Evolutionary conservation across 164 flowering plant genomes (phyloP).

Genomic region (Cinnamomum chago): DNA sequence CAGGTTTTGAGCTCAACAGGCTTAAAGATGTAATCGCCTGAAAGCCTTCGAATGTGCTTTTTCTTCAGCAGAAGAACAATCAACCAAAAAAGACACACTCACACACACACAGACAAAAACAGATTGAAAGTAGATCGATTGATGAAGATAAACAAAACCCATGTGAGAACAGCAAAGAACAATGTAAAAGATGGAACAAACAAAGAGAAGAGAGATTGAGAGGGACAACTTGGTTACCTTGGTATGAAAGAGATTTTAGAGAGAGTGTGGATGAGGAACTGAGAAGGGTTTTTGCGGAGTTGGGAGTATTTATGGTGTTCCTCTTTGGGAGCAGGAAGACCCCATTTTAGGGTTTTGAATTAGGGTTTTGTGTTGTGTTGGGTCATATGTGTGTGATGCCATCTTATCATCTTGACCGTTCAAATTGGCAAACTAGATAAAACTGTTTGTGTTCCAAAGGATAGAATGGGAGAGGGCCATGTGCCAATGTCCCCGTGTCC

Average conservation of each 20-base stretch:
- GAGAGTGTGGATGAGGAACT: background rate
- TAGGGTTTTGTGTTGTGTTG: background rate
- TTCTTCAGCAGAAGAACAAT: background rate
- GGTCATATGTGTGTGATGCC: background rate
- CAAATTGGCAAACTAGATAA: too few relatives aligned
- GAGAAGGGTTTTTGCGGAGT: background rate
- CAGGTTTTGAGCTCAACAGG: conserved; percentile 20
- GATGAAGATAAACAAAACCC: background rate
- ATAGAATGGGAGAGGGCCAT: too few relatives aligned
- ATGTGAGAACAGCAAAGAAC: too few relatives aligned
- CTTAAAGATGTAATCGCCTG: conserved; percentile 6
- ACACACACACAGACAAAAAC: background rate
- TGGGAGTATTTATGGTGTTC: too few relatives aligned
- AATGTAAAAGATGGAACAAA: background rate
- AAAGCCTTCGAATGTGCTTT: conserved; percentile 25
- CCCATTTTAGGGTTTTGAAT: background rate
- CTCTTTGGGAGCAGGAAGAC: background rate
- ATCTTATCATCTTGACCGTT: background rate
- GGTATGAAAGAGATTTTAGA: background rate
- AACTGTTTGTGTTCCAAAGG: too few relatives aligned
- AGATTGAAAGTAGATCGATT: background rate
- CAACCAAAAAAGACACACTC: background rate
- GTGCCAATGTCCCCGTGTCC: too few relatives aligned
- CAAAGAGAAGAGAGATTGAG: background rate
- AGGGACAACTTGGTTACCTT: background rate